Evolutionary conservation across 441 rosid genomes (phyloP).

Genomic region (Pelargonium cotyledonis): DNA sequence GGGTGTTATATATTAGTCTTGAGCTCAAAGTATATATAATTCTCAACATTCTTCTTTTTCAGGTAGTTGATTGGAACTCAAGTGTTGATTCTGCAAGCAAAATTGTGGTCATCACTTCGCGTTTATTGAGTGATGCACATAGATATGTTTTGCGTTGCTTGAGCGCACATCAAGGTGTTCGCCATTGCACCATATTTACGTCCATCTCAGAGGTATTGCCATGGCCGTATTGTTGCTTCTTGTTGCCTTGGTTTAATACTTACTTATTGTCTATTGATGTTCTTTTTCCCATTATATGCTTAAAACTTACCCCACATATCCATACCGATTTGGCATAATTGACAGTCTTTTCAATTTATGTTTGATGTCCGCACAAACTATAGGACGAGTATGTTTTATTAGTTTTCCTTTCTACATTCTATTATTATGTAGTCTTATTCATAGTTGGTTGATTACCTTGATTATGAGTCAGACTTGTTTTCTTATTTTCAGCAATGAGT

Average conservation of each 20-base stretch:
- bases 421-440: background rate
- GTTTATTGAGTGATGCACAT: conserved; percentile 83
- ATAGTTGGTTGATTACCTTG: background rate
- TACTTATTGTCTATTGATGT: background rate
- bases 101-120: conserved; percentile 69
- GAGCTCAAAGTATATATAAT: conserved; percentile 12
- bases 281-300: conserved; percentile 1
- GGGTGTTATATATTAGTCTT: conserved; percentile 8
- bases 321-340: background rate
- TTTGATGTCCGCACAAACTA: background rate
- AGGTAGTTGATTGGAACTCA: conserved; percentile 76
- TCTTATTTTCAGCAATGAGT: background rate
- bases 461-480: background rate
- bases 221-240: conserved; percentile 12
- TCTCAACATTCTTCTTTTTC: conserved; percentile 19
- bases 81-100: conserved; percentile 37
- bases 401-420: background rate
- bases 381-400: background rate
- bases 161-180: conserved; percentile 49
- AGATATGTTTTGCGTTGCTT: conserved; percentile 77
- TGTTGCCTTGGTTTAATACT: conserved; percentile 14
- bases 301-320: conserved; percentile 2
- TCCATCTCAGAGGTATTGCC: conserved; percentile 76
- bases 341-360: background rate
- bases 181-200: conserved; percentile 53